A percentile compares a stretch with the other conserved stretches of the same genome.
These are phyloP conservation scores for Micractinium sp. DNA, from an alignment of 139 green algal genomes.

Conservation along the genomic window DNA sequence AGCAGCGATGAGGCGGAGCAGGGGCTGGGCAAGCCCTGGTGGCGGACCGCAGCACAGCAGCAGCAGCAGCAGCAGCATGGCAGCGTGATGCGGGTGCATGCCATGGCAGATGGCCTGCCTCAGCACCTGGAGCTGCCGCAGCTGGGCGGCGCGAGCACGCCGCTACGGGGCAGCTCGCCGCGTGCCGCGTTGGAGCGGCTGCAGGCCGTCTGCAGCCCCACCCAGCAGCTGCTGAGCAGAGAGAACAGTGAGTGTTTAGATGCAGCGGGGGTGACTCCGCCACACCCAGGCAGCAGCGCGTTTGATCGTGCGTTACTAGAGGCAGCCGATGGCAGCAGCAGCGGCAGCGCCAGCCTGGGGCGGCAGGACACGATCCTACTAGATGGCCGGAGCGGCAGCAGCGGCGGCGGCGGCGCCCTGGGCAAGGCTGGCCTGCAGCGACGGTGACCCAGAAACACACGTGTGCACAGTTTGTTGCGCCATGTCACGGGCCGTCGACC, in stretches of 20 bases:
- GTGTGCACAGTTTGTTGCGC: too few species aligned
- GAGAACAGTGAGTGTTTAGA: slow-evolving; percentile 11
- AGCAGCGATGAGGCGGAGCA: not conserved
- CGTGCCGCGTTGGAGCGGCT: not conserved
- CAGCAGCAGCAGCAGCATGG: slow-evolving; percentile 13
- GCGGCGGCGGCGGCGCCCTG: not conserved
- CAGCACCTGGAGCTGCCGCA: not conserved
- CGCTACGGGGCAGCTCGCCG: not conserved
- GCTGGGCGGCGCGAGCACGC: not conserved
- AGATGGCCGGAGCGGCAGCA: not conserved
- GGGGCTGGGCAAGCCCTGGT: slow-evolving; percentile 13
- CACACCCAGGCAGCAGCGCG: not conserved
- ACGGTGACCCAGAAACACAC: not conserved
- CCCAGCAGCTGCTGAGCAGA: slow-evolving; percentile 30
- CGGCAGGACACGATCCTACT: not conserved
- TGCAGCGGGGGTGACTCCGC: not conserved
- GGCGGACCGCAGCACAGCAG: not conserved
- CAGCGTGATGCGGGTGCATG: not conserved
- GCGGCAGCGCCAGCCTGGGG: not conserved
- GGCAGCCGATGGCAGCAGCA: not conserved
- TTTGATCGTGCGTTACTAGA: not conserved
- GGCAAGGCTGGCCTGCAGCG: not conserved
- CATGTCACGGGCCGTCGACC: too few species aligned
- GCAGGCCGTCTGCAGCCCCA: slow-evolving; percentile 30
- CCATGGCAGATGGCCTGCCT: not conserved